phyloP scores from a whole-genome alignment of 441 rosid genomes.

The Gossypium laxum region DNA sequence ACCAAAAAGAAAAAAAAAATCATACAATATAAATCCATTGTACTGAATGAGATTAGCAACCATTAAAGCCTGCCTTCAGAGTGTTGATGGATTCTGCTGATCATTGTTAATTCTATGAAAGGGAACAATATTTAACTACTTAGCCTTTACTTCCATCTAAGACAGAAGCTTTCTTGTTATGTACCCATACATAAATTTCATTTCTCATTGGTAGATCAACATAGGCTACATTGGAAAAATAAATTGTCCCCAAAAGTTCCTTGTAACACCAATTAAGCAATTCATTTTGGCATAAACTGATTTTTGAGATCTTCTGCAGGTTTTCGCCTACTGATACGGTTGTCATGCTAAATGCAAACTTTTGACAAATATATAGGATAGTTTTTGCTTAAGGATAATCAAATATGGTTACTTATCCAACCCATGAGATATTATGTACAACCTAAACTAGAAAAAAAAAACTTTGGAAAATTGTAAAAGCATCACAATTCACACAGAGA shows the following conservation, averaged over 20 bases:
- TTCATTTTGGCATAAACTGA: neutral
- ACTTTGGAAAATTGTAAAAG: neutral
- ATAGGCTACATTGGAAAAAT: neutral
- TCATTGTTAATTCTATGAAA: neutral
- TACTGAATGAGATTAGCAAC: neutral
- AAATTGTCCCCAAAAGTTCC: neutral
- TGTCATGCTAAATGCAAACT: neutral
- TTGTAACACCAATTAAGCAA: neutral
- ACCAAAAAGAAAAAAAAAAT: neutral
- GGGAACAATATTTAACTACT: neutral
- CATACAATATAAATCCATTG: neutral
- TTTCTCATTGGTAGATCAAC: neutral
- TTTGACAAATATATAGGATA: neutral
- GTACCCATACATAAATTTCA: neutral
- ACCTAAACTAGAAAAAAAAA: neutral
- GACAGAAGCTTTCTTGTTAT: neutral
- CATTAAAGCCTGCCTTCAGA: neutral
- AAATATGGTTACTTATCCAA: neutral
- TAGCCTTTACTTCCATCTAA: neutral
- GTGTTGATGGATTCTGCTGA: neutral
- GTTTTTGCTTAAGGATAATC: neutral
- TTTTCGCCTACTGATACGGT: neutral
- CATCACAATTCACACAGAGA: neutral
- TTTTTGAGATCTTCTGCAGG: neutral
- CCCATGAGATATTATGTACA: neutral